Evolutionary conservation across 148 eudicot genomes (phyloP), one percentile per base, ranked within the genome.

Genomic region (Chenopodium berlandieri): DNA sequence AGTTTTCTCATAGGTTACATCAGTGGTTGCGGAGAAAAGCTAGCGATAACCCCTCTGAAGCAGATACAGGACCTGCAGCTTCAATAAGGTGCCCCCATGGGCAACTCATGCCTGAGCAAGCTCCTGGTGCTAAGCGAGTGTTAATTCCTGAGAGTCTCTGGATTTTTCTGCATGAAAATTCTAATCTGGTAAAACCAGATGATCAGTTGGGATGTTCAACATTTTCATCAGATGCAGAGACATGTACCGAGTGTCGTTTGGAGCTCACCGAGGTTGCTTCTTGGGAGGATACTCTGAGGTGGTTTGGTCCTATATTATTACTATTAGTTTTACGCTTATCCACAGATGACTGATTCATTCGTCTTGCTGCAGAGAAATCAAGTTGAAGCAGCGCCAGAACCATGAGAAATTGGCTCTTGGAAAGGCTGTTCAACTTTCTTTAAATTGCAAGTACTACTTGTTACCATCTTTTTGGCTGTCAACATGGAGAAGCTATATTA

Each of bases 11-110:
- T 83, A 96, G 99, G 99, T 87, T 96, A 83, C 94, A 90, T 46
- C 99, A 92, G 54, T 96, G 99, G 99, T 40, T 92, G 72, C 92
- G 97, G 34, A 88, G 97, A 80, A 92, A 94, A 84, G 86, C 86
- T 77, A 80, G 87, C 25, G 97, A 96, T 74, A 75, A 88, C 52
- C 98, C 98, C 47, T 86, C 88, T 71, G 98, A 96, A 82, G 97
- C 97, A 83, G 99, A 96, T 90, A 82, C 93, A 74, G 99, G 95
- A 81, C 99, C 99, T 67, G 94, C 98, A 54, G 93, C 98, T 83
- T 84, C 93, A 83, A 90, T 96, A 66, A 90, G 92, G 89, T 96
- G 99, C 69, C 92, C 90, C 67, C 99, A 96, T 82, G 99, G 99
- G 79, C 88, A 85, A 78, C 97, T 96, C 82, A 50, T 90, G 90